phyloP scores from a whole-genome alignment of 352 stramenopile species.

The Paralagenidium karlingii region DNA sequence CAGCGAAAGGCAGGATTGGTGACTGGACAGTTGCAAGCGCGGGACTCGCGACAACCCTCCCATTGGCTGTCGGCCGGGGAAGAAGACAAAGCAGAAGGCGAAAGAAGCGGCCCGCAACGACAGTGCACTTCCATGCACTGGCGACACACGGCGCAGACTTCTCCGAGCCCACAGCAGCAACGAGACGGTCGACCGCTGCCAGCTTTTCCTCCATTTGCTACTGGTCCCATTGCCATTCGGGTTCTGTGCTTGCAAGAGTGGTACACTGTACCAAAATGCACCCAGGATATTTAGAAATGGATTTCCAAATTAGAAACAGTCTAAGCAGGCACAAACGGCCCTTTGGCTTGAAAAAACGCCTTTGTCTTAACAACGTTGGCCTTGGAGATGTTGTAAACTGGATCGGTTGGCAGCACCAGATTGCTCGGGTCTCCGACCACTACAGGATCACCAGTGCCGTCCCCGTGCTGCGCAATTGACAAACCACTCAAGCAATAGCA shows the following conservation, averaged over 20 bases:
- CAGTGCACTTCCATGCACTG: conserved; percentile 54
- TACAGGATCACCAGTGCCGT: conserved; percentile 17
- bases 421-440: conserved; percentile 55
- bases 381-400: conserved; percentile 87
- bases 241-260: too few relatives aligned
- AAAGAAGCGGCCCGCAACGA: conserved; percentile 15
- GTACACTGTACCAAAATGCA: too few relatives aligned
- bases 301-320: too few relatives aligned
- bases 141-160: conserved; percentile 32
- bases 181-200: too few relatives aligned
- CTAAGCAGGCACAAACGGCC: too few relatives aligned
- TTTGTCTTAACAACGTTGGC: too few relatives aligned
- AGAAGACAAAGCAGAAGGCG: too few relatives aligned
- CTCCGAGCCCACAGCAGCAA: conserved; percentile 32
- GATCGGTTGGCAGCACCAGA: conserved; percentile 74
- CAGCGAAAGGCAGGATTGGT: conserved; percentile 17
- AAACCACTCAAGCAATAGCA: conserved; percentile 98
- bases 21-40: conserved; percentile 40
- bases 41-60: conserved; percentile 38
- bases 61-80: too few relatives aligned
- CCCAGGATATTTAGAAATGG: too few relatives aligned
- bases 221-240: too few relatives aligned
- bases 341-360: too few relatives aligned
- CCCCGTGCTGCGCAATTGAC: conserved; percentile 87
- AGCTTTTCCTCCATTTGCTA: too few relatives aligned